These are phyloP conservation scores for Calonectria pseudoturangicola DNA, from an alignment of 2,329 filamentous ascomycete genomes.

Conservation along the genomic window DNA sequence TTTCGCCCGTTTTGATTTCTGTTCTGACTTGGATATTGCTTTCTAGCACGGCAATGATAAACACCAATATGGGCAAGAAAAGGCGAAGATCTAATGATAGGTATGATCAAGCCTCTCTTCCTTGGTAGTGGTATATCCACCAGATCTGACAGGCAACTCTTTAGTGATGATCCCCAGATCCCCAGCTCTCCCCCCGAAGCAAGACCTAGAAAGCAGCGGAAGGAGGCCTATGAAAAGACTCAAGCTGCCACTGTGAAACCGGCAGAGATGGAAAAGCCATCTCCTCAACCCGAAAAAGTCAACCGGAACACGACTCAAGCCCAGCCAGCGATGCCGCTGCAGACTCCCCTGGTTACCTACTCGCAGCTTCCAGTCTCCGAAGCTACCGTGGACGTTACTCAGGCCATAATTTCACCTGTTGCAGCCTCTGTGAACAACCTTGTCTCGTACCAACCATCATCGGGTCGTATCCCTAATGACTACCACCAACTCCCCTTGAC, in stretches of 20 bases:
- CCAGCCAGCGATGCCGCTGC: not conserved
- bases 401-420: not conserved
- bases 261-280: not conserved
- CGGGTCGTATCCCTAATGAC: not conserved
- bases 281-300: conserved; percentile 5
- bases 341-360: not conserved
- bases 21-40: not conserved
- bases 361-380: not conserved
- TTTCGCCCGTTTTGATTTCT: not conserved
- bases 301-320: not conserved
- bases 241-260: not conserved
- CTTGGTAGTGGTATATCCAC: no score
- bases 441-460: not conserved
- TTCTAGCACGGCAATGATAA: conserved; percentile 44
- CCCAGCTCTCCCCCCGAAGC: conserved; percentile 1
- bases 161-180: conserved; percentile 3
- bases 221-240: not conserved
- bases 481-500: not conserved
- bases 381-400: not conserved
- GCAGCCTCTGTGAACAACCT: not conserved
- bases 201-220: conserved; percentile 13
- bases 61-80: conserved; percentile 35
- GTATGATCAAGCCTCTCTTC: conserved; percentile 26
- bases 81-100: conserved; percentile 6
- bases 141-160: conserved; percentile 6